Base-by-base conservation (phyloP, 331 rosid species). In the Phaseolus coccineus region DNA sequence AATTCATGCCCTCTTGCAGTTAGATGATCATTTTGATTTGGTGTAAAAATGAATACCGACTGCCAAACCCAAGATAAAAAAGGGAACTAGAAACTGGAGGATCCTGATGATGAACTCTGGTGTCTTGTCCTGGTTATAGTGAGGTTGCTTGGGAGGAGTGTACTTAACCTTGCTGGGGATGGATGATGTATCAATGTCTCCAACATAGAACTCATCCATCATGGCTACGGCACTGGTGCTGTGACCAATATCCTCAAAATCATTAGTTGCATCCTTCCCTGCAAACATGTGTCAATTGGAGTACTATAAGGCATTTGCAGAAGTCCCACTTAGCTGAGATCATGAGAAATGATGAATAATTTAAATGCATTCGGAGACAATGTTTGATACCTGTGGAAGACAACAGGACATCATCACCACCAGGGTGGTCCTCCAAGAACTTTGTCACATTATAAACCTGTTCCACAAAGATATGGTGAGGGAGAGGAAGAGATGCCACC, bases 361-460 rank as follows among this genome's bases (percentile, higher is more conserved):
- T 19, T 39, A 80, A 40, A 67, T 47, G 10, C 5, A 22, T 27
- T 37, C 30, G 46, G 55, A 74, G 47, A 66, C 67, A 71, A 56
- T 16, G 58, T 7, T 44, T 16, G 40, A 44, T 84, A 95, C 99
- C 99, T 85, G 97, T 93, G 77, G 87, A 82, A 4, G 98, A 84
- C 56, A 93, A 53, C 75, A 95, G 71, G 71, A 91, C 98, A 1
- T 95, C 99, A 69, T 93, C 99, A 8, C 99, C 99, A 47, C 99
- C 99, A 14, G 98, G 98, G 85, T 95, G 99, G 76, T 95, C 99
- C 11, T 95, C 98, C 86, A 95, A 88, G 93, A 95, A 95, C 71
- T 88, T 88, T 3, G 99, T 93, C 83, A 95, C 98, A 79, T 95
- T 77, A 58, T 86, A 95, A 48, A 93, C 98, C 98, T 95, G 96